Base-by-base conservation (phyloP, 768 basidiomycete genomes). In the Albatrellus ellisii region DNA sequence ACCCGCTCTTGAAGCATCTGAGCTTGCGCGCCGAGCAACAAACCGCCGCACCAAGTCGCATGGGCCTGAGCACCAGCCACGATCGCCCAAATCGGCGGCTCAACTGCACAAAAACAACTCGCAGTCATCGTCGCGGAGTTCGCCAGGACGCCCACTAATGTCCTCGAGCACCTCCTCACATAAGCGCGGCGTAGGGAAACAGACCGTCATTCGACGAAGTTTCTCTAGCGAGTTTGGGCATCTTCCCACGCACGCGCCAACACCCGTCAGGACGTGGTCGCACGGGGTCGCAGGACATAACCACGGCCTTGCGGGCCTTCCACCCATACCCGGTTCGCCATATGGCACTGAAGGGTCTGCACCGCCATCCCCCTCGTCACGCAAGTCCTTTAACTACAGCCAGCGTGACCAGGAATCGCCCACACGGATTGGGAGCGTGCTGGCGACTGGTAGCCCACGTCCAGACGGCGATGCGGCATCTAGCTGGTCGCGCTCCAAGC, bases 331-430 rank as follows among this genome's bases (percentile, higher is more conserved):
- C 6, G 61, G 74, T 32, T 86, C 84, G 34, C 79, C 78, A 1
- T 76, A 76, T 50, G 55, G 63, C 10, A 76, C 77, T 24, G 81
- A 84, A 36, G 68, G 63, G 31, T 75, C 80, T 33, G 57, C 64
- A 14, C 71, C 78, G 36, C 67, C 73, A 11, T 75, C 77, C 6
- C 62, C 68, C n/a, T 59, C 45, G 15, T 64, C 27, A 4, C 66
- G 64, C 31, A 68, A 68, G 55, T 66, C 68, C 29, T 46, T 52
- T n/a, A 52, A 59, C 10, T 27, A 27, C 7, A 17, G 20, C 12
- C 32, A 27, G 27, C 17, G 29, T 11, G 17, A 29, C 20, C 39
- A 29, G 15, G n/a, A 6, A 4, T 18, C 21, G 6, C 27, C 37
- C 9, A 26, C 39, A 31, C 43, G 46, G 36, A 32, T 39, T 46